Conservation (phyloP, 2,329 filamentous ascomycete genomes). For the Epichloe aotearoae region DNA sequence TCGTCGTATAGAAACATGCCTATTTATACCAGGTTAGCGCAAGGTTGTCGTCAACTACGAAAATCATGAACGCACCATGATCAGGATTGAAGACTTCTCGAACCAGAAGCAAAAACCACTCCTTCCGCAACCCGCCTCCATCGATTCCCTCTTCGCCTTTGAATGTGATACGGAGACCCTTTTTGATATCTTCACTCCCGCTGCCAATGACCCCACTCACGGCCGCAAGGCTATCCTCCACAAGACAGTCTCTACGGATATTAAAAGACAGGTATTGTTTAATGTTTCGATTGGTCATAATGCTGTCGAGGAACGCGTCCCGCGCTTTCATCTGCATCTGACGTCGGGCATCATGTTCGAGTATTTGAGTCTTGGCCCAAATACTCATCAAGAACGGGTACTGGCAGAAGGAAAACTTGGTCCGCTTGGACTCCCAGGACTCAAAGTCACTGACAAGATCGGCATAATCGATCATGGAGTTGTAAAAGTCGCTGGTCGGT, state of each 20-base stretch:
- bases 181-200: conserved; percentile 77
- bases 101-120: conserved; percentile 85
- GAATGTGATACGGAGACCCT: conserved; percentile 75
- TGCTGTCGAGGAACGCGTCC: conserved; percentile 83
- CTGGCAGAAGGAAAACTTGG: conserved; percentile 78
- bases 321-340: conserved; percentile 84
- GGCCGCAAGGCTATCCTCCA: conserved; percentile 73
- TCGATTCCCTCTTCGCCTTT: conserved; percentile 83
- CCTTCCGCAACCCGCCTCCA: conserved; percentile 77
- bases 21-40: conserved; percentile 22
- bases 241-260: conserved; percentile 71
- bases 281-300: conserved; percentile 59
- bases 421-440: conserved; percentile 63
- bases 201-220: conserved; percentile 77
- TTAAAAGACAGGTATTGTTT: conserved; percentile 67
- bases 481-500: conserved; percentile 77
- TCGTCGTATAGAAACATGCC: conserved; percentile 90
- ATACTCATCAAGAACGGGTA: conserved; percentile 88
- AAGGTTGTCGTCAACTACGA: not conserved
- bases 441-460: conserved; percentile 80
- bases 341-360: conserved; percentile 75
- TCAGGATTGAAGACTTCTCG: conserved; percentile 85
- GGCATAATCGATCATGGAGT: conserved; percentile 72
- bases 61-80: conserved; percentile 50
- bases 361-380: conserved; percentile 79